phyloP scores from a whole-genome alignment of 768 basidiomycete species.

The Mrakia hoshinonis region DNA sequence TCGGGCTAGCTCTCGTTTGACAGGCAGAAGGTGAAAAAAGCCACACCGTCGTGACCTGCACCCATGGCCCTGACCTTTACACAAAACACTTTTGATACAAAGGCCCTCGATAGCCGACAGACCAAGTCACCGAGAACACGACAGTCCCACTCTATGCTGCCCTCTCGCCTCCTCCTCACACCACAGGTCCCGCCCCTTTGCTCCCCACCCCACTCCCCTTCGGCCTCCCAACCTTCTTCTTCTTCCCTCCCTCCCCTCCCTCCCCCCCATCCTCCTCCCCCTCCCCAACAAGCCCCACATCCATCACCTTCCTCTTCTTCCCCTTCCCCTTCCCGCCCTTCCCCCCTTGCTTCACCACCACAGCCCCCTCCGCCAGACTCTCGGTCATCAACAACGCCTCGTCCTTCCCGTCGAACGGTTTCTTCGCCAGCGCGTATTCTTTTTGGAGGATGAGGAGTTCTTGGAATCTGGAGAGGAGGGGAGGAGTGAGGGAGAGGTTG shows the following conservation, averaged over 20 bases:
- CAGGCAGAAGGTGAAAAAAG: too few relatives aligned
- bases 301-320: not conserved
- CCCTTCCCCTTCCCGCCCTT: not conserved
- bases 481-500: constrained; percentile 19
- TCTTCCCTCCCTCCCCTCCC: not conserved
- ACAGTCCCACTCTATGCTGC: not conserved
- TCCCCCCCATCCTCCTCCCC: not conserved
- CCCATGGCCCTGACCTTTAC: too few relatives aligned
- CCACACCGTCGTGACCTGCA: too few relatives aligned
- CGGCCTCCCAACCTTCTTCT: constrained; percentile 6
- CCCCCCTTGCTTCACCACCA: not conserved
- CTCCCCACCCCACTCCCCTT: not conserved
- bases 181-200: not conserved
- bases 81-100: too few relatives aligned
- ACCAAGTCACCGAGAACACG: not conserved
- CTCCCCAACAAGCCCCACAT: not conserved
- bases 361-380: not conserved
- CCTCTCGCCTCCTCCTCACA: not conserved
- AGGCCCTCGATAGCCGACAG: too few relatives aligned
- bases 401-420: constrained; percentile 3
- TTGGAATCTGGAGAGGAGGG: constrained; percentile 24
- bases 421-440: constrained; percentile 23
- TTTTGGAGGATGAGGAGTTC: constrained; percentile 28
- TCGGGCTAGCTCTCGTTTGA: too few relatives aligned
- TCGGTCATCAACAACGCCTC: not conserved